These are phyloP conservation scores for Aplosporella prunicola DNA, from an alignment of 2,329 filamentous ascomycete genomes.

Conservation along the genomic window DNA sequence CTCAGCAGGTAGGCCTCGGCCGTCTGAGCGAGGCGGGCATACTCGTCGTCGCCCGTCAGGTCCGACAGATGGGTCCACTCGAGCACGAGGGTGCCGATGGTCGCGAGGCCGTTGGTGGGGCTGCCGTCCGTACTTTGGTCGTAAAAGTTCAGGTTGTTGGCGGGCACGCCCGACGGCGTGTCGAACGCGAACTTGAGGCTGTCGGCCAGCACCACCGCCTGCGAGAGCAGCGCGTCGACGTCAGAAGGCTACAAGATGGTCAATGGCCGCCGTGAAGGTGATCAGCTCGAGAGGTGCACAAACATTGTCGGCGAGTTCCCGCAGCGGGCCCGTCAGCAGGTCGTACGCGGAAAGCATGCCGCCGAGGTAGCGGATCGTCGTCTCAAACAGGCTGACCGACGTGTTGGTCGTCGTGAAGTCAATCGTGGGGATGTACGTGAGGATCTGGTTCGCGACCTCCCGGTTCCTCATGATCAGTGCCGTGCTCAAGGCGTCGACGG, in stretches of 20 bases:
- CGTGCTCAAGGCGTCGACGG: slow-evolving; percentile 71
- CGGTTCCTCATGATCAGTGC: slow-evolving; percentile 66
- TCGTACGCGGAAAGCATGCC: slow-evolving; percentile 71
- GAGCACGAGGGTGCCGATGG: slow-evolving; percentile 66
- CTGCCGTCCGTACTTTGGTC: slow-evolving; percentile 41
- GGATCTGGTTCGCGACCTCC: slow-evolving; percentile 58
- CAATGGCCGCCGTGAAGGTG: no score
- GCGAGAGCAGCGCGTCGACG: slow-evolving; percentile 52
- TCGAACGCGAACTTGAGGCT: slow-evolving; percentile 69
- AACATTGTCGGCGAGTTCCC: slow-evolving; percentile 39
- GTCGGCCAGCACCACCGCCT: slow-evolving; percentile 61
- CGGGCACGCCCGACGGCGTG: slow-evolving; percentile 64
- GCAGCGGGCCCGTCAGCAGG: slow-evolving; percentile 59
- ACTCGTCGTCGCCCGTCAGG: slow-evolving; percentile 57
- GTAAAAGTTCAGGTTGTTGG: slow-evolving; percentile 56
- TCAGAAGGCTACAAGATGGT: slow-evolving; percentile 19
- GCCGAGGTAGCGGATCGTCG: slow-evolving; percentile 78
- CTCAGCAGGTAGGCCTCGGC: slow-evolving; percentile 61
- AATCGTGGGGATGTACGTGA: slow-evolving; percentile 60
- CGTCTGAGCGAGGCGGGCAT: slow-evolving; percentile 55
- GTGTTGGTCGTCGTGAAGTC: slow-evolving; percentile 54
- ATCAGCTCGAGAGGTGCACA: slow-evolving; percentile 3
- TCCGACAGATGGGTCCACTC: slow-evolving; percentile 80
- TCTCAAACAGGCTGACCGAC: slow-evolving; percentile 73
- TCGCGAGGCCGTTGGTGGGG: slow-evolving; percentile 61